Evolutionary conservation across 495 filamentous ascomycete genomes (phyloP), one percentile per base, ranked within the genome.

Genomic region (Aspergillus sclerotiicarbonarius): DNA sequence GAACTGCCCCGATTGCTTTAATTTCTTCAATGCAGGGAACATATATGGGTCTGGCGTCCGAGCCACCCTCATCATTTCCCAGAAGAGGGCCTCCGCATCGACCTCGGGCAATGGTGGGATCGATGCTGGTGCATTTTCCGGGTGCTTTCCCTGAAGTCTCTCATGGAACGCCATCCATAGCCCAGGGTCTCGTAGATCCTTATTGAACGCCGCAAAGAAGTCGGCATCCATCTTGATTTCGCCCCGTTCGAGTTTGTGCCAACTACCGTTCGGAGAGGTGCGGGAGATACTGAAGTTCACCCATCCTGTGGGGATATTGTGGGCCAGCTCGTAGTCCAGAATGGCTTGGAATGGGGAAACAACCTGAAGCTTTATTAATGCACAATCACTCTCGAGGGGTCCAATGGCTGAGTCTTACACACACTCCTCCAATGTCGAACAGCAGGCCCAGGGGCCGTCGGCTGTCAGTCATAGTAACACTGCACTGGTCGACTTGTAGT

Each of bases 341-440:
- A 98, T 97, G 5, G 88, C 87, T 75, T 95, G 90, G 68, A 98
- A 90, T 31, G 94, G 94, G 4, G 92, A 96, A 25, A 89, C 77
- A 57, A 96, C 91, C 92, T 96, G 49, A 4, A 16, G 25, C 4
- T 5, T 75, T 62, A 71, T 15, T 33, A 15, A 50, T 50, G 35
- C 47, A 60, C 19, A 61, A 54, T 29, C 8, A 33, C 33, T 25
- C 35, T 32, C 4, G 6, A 8, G 32, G 21, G 6, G 49, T 32
- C 4, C 48, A 6, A 19, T 33, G 16, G 16, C 4, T 41, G 20
- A 33, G 41, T 20, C 90, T 77, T 88, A 96, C 94, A 80, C 90
- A 94, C 62, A 98, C 94, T 59, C 94, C 94, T 45, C 94, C 94
- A 67, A 98, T 92, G 73, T 98, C 94, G 70, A 98, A 98, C 39